Evolutionary conservation across 2,329 filamentous ascomycete genomes (phyloP).

Genomic region (Botrytis aclada): DNA sequence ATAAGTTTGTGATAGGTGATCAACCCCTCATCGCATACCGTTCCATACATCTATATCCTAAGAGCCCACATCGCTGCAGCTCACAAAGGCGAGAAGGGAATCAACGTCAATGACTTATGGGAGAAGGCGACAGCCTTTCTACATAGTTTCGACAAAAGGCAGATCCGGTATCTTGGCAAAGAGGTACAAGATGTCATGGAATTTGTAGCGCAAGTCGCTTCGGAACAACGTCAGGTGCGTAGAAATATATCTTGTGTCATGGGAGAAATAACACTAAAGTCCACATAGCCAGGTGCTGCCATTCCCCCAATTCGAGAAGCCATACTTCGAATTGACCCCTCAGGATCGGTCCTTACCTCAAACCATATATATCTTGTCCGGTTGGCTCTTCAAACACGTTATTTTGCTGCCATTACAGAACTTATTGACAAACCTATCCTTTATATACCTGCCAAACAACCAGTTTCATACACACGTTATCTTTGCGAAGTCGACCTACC

Average conservation of each 20-base stretch:
- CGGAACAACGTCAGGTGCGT: constrained; percentile 29
- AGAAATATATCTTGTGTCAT: neutral
- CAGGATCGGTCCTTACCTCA: constrained; percentile 62
- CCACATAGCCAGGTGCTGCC: constrained; percentile 28
- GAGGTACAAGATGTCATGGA: constrained; percentile 47
- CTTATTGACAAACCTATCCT: constrained; percentile 65
- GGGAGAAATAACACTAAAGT: constrained; percentile 21
- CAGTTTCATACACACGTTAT: constrained; percentile 36
- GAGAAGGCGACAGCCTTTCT: constrained; percentile 43
- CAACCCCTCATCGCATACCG: constrained; percentile 55
- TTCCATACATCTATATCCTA: constrained; percentile 57
- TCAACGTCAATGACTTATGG: constrained; percentile 43
- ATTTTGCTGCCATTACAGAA: constrained; percentile 53
- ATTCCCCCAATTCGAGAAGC: constrained; percentile 41
- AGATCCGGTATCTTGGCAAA: constrained; percentile 52
- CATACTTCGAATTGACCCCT: constrained; percentile 64
- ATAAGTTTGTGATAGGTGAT: constrained; percentile 31
- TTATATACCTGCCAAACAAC: constrained; percentile 55
- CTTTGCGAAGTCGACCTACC: constrained; percentile 48
- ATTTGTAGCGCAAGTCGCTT: constrained; percentile 33
- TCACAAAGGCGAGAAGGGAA: constrained; percentile 36
- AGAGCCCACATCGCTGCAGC: constrained; percentile 44
- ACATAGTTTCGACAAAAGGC: constrained; percentile 48
- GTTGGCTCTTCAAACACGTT: constrained; percentile 53
- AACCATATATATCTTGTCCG: constrained; percentile 57